Base-by-base conservation (phyloP, 2,329 filamentous ascomycete genomes). In the Thermothelomyces thermophilus region DNA sequence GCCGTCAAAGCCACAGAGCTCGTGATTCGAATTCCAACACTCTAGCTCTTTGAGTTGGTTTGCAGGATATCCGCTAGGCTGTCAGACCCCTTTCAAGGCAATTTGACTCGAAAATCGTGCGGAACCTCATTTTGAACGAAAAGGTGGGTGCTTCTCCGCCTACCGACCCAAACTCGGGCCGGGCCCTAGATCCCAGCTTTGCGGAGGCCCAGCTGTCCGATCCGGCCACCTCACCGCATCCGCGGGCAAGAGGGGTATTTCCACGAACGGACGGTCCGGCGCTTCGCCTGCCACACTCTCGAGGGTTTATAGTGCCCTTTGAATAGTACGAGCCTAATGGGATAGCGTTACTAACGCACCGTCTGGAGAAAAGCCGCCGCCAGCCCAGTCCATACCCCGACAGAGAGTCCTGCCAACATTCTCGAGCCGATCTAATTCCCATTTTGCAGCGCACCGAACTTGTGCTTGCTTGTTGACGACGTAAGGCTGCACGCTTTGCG, bases 111-210 rank as follows among this genome's bases (percentile, higher is more conserved):
- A 17, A 44, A 22, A 13, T 28, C 17, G 30, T 30, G 28, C 14
- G 19, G 22, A 44, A 30, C 22, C n/a, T 20, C n/a, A 33, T 40
- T 39, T 39, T 39, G 24, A 51, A 17, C 42, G 24, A 40, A 54
- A 55, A 56, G 52, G 54, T 58, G 52, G 56, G 54, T 54, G 51
- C 42, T 41, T 53, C 48, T 48, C 48, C 53, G 52, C 44, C 31
- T 42, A 51, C 50, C 44, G 39, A 37, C 42, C 52, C 43, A 53
- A 42, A 40, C 36, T 43, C 47, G 47, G 47, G 28, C 44, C 45
- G 43, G 37, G 30, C 52, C 48, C 49, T 43, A 22, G 30, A 45
- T 48, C 41, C 41, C 41, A 30, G 47, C 34, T 16, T n/a, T 28
- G 19, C 31, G 20, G 22, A 31, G 26, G 43, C 14, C 28, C 40